A percentile compares a stretch with the other conserved stretches of the same genome.
These are phyloP conservation scores for Termitomyces sp. DNA, from an alignment of 768 basidiomycete genomes.

Conservation along the genomic window DNA sequence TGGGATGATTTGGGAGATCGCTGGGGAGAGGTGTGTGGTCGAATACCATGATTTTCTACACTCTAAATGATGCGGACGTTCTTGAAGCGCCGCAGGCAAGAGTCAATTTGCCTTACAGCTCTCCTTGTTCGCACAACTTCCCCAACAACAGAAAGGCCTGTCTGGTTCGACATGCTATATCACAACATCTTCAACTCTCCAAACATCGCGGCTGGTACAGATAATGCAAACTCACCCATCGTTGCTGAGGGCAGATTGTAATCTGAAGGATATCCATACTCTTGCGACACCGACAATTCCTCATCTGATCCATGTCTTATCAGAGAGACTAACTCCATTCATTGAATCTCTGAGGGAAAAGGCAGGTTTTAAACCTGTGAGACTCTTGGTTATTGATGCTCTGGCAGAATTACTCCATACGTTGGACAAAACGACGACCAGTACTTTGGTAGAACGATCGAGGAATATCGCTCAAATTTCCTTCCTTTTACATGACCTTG, in stretches of 20 bases:
- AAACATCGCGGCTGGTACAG: slow-evolving; percentile 62
- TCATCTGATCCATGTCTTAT: slow-evolving; percentile 49
- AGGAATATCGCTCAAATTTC: slow-evolving; percentile 64
- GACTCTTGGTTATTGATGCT: slow-evolving; percentile 81
- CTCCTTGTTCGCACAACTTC: slow-evolving; percentile 72
- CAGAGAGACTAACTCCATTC: slow-evolving; percentile 46
- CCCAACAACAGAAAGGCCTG: slow-evolving; percentile 48
- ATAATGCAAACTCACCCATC: slow-evolving; percentile 48
- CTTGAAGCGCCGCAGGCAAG: slow-evolving; percentile 83
- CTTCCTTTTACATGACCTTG: slow-evolving; percentile 63
- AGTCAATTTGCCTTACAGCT: slow-evolving; percentile 88
- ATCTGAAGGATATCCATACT: slow-evolving; percentile 57
- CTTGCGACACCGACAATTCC: slow-evolving; percentile 49
- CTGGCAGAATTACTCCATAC: slow-evolving; percentile 81
- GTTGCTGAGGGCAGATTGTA: slow-evolving; percentile 35
- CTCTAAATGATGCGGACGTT: background rate
- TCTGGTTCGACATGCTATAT: slow-evolving; percentile 72
- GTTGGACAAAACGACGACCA: slow-evolving; percentile 48
- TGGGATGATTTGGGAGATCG: slow-evolving; percentile 83
- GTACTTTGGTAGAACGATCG: slow-evolving; percentile 68
- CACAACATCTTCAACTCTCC: slow-evolving; percentile 64
- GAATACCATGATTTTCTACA: background rate
- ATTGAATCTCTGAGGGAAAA: slow-evolving; percentile 28
- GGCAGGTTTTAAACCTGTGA: slow-evolving; percentile 49
- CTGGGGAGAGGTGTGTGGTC: slow-evolving; percentile 71